Evolutionary conservation across 352 stramenopile genomes (phyloP).

Genomic region (Pythium monospermum): DNA sequence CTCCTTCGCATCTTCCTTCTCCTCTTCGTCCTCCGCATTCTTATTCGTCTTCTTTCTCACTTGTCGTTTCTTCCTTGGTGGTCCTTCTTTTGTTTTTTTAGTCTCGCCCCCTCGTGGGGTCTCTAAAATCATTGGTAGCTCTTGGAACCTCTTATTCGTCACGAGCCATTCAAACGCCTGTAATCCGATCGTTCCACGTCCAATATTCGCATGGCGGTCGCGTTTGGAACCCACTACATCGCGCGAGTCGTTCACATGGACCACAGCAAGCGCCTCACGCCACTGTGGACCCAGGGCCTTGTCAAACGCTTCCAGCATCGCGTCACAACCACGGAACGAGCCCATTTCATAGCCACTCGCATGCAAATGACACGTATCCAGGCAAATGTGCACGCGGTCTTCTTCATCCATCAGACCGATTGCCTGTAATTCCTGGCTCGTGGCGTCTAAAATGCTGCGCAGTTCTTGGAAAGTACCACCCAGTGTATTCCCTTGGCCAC

Average conservation of each 20-base stretch:
- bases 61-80: background rate
- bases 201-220: slow-evolving; percentile 24
- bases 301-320: slow-evolving; percentile 5
- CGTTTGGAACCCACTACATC: slow-evolving; percentile 5
- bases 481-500: slow-evolving; percentile 15
- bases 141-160: slow-evolving; percentile 15
- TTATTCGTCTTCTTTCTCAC: background rate
- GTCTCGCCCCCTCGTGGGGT: slow-evolving; percentile 8
- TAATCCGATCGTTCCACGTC: slow-evolving; percentile 11
- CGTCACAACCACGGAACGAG: background rate
- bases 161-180: slow-evolving; percentile 13
- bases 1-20: background rate
- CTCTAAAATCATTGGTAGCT: slow-evolving; percentile 22
- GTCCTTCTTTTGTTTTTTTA: background rate
- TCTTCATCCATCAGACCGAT: too few relatives aligned
- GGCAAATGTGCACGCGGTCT: too few relatives aligned
- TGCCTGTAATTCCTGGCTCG: background rate
- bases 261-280: background rate
- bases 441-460: background rate
- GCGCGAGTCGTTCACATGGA: slow-evolving; percentile 6
- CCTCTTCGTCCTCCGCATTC: background rate
- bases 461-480: slow-evolving; percentile 6
- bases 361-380: background rate
- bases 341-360: background rate
- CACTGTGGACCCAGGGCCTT: background rate